These are phyloP conservation scores for Septoria linicola DNA, from an alignment of 2,329 filamentous ascomycete species.

Conservation along the genomic window DNA sequence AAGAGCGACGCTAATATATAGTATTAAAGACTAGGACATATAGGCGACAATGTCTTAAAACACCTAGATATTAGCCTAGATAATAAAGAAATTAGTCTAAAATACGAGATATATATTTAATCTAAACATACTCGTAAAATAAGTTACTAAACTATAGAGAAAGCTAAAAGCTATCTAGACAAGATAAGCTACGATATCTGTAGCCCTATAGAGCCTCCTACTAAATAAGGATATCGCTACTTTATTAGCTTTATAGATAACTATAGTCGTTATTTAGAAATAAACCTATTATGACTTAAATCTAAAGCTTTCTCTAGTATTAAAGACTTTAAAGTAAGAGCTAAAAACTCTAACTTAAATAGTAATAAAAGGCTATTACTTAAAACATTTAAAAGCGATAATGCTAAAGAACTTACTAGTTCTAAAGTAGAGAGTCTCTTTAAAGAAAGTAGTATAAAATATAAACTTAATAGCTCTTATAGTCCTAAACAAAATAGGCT, in stretches of 20 bases:
- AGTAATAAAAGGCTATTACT: constrained; percentile 10
- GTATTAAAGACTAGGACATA: constrained; percentile 15
- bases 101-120: constrained; percentile 8
- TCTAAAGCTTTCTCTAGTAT: constrained; percentile 12
- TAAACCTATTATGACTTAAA: constrained; percentile 8
- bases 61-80: constrained; percentile 1
- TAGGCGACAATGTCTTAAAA: constrained; percentile 6
- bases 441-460: constrained; percentile 2
- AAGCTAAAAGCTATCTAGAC: constrained; percentile 13
- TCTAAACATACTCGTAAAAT: constrained; percentile 10
- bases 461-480: constrained; percentile 1
- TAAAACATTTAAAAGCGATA: constrained; percentile 16
- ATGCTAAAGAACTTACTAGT: constrained; percentile 11
- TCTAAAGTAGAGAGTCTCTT: constrained; percentile 8
- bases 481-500: constrained; percentile 10
- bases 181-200: constrained; percentile 15
- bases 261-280: constrained; percentile 13
- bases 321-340: constrained; percentile 7
- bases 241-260: constrained; percentile 18
- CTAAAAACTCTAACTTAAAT: constrained; percentile 6
- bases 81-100: not conserved
- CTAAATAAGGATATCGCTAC: constrained; percentile 9
- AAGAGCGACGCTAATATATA: constrained; percentile 4
- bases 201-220: constrained; percentile 13
- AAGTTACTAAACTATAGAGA: constrained; percentile 2